Conservation (phyloP, 2,329 filamentous ascomycete species). For the Phialophora expanda region DNA sequence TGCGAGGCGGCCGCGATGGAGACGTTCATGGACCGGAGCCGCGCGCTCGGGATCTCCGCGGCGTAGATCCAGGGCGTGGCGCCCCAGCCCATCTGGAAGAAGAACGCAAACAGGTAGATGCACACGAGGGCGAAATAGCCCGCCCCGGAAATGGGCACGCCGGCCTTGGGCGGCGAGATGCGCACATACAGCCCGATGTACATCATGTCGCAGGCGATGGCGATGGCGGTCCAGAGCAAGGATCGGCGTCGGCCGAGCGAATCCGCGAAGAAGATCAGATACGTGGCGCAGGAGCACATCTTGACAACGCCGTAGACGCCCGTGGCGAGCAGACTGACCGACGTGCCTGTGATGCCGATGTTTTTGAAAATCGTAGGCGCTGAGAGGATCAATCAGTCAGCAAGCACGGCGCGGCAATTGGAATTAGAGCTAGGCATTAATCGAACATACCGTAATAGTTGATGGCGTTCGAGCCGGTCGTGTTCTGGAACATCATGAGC, state of each 20-base stretch:
- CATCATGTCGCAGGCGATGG: conserved; percentile 67
- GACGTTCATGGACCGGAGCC: conserved; percentile 70
- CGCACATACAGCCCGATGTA: conserved; percentile 74
- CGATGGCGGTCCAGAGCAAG: conserved; percentile 68
- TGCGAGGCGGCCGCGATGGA: conserved; percentile 70
- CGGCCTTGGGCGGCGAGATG: conserved; percentile 60
- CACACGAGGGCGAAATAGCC: conserved; percentile 73
- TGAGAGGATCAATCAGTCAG: background rate
- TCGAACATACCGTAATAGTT: conserved; percentile 53
- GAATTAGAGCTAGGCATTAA: too few species aligned
- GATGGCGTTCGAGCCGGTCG: conserved; percentile 62
- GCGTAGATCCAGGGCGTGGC: conserved; percentile 76
- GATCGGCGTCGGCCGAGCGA: conserved; percentile 65
- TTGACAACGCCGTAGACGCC: conserved; percentile 76
- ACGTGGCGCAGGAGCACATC: conserved; percentile 23
- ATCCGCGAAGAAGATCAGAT: conserved; percentile 65
- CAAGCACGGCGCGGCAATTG: too few species aligned
- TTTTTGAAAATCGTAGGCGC: conserved; percentile 70
- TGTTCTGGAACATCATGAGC: conserved; percentile 60
- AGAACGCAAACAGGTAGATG: conserved; percentile 74
- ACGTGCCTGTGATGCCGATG: conserved; percentile 64
- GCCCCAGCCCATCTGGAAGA: conserved; percentile 72
- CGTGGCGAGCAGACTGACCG: conserved; percentile 71
- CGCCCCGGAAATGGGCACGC: conserved; percentile 62
- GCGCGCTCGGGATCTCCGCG: conserved; percentile 70